A percentile compares a stretch with the other conserved stretches of the same genome.
Evolutionary conservation across 331 rosid genomes (phyloP).

Genomic region (Prunus yedoensis): DNA sequence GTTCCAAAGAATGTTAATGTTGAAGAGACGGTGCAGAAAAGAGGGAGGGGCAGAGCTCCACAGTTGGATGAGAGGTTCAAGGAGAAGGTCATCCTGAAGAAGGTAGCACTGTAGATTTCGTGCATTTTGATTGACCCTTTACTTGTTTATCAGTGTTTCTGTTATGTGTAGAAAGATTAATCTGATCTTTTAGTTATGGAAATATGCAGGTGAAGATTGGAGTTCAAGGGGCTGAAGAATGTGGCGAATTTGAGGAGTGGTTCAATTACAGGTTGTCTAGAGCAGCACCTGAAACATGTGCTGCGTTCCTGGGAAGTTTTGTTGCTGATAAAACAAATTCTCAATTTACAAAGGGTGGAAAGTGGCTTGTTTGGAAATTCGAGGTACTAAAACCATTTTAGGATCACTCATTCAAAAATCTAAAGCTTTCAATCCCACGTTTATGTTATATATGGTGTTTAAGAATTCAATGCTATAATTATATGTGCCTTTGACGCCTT

Average conservation of each 20-base stretch:
- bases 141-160: neutral
- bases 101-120: conserved; percentile 36
- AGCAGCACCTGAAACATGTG: conserved; percentile 92
- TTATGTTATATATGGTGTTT: neutral
- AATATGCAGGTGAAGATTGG: conserved; percentile 67
- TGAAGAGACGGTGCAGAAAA: conserved; percentile 39
- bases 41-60: conserved; percentile 38
- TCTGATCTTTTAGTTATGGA: conserved; percentile 7
- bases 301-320: conserved; percentile 80
- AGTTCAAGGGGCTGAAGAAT: conserved; percentile 64
- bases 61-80: conserved; percentile 49
- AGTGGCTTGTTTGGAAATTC: conserved; percentile 92
- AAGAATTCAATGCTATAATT: neutral
- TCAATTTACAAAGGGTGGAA: conserved; percentile 65
- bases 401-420: neutral
- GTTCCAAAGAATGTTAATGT: conserved; percentile 49
- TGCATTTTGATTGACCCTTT: neutral
- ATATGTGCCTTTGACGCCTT: conserved; percentile 1
- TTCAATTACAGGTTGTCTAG: conserved; percentile 78
- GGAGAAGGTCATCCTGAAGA: conserved; percentile 71
- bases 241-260: conserved; percentile 79
- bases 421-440: neutral
- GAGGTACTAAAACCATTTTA: conserved; percentile 41
- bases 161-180: neutral
- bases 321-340: conserved; percentile 53